Percentiles rank a stretch among this genome's conserved stretches.
Conservation (phyloP, 441 rosid species). For the Jatropha podagrica region DNA sequence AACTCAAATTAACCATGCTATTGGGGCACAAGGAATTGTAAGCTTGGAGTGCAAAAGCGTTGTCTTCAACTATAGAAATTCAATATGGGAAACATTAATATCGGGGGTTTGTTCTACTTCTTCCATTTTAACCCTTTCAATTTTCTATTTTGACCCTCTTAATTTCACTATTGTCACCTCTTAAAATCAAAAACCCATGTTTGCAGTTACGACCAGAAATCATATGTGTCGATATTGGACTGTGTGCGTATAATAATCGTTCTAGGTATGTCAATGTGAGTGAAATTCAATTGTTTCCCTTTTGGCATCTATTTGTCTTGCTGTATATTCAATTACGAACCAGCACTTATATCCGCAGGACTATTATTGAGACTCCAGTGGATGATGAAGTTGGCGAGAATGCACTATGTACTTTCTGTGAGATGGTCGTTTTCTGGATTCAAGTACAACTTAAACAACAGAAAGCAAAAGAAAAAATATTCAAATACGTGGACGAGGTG, state of each 20-base stretch:
- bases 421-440: conserved; percentile 58
- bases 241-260: conserved; percentile 36
- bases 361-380: conserved; percentile 25
- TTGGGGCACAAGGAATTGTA: conserved; percentile 59
- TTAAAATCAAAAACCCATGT: conserved; percentile 11
- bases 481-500: conserved; percentile 50
- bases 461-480: conserved; percentile 42
- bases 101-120: conserved; percentile 44
- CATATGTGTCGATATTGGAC: conserved; percentile 53
- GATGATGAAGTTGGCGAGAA: conserved; percentile 22
- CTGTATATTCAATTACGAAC: background rate
- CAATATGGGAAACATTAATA: conserved; percentile 48
- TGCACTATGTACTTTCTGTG: conserved; percentile 46
- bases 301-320: background rate
- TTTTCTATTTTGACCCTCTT: background rate
- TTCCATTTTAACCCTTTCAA: background rate
- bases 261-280: conserved; percentile 18
- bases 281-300: conserved; percentile 10
- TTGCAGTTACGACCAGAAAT: conserved; percentile 52
- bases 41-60: conserved; percentile 53
- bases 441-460: conserved; percentile 56
- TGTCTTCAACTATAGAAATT: conserved; percentile 40
- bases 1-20: conserved; percentile 57
- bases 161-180: background rate
- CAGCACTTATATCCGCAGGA: conserved; percentile 22